Conservation (phyloP, 225 moss, liverwort and hornwort species). For the Sphagnum tenellum region DNA sequence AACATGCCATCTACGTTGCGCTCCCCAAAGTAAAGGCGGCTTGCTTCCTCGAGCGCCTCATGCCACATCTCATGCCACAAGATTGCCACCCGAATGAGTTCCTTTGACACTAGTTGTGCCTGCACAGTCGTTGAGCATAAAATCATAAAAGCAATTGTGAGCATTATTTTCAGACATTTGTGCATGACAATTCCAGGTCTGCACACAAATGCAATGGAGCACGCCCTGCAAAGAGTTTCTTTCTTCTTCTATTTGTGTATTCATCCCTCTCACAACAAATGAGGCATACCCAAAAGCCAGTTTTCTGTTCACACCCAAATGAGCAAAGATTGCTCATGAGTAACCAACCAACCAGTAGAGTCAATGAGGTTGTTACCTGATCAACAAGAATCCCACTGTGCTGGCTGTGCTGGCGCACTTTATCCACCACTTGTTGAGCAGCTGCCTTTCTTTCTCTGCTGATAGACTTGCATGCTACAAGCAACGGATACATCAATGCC, state of each 20-base stretch:
- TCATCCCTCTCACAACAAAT: no score
- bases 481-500: slow-evolving; percentile 97
- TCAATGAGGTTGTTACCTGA: slow-evolving; percentile 30
- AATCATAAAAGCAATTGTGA: no score
- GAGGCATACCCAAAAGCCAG: no score
- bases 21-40: slow-evolving; percentile 92
- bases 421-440: slow-evolving; percentile 79
- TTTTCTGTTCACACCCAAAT: no score
- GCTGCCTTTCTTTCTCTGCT: slow-evolving; percentile 62
- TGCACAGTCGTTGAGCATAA: slow-evolving; percentile 12
- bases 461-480: slow-evolving; percentile 95
- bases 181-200: no score
- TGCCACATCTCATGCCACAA: slow-evolving; percentile 99
- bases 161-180: no score
- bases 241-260: no score
- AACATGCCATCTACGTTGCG: slow-evolving; percentile 91
- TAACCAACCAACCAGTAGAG: no score
- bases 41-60: slow-evolving; percentile 98
- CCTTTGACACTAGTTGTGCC: slow-evolving; percentile 96
- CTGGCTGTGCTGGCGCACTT: slow-evolving; percentile 86
- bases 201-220: no score
- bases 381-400: slow-evolving; percentile 86
- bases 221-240: no score
- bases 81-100: slow-evolving; percentile 94
- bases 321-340: no score